Base-by-base conservation (phyloP, 208 protist species). In the Crithidia sp. region DNA sequence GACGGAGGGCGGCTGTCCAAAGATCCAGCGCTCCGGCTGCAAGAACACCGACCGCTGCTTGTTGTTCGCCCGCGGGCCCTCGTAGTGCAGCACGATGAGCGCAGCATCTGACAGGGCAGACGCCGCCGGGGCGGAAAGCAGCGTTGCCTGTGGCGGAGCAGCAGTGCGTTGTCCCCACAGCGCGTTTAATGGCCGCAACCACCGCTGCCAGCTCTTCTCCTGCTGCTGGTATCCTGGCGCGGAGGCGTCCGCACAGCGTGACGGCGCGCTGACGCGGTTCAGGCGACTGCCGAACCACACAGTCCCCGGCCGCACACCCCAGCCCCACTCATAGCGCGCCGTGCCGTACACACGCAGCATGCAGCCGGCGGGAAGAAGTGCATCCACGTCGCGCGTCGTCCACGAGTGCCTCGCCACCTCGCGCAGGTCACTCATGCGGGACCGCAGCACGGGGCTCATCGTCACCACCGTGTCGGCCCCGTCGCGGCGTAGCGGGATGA, bases 1-100 rank as follows among this genome's bases (percentile, higher is more conserved):
- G 12, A 81, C 80, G 4, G 82, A 83, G 1, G 92, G 92, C 44
- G 80, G 72, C 13, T 13, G 66, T 8, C 92, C 92, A 67, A 92
- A 96, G 50, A 94, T 91, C 50, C 76, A 81, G 3, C 56, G 55
- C 74, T 96, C 92, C 10, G 89, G 89, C 49, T 95, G 83, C 49
- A 93, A 67, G 37, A 93, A 57, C n/a, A 92, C 70, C 5, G 89
- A 95, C 5, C 92, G 85, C 71, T 86, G 66, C 79, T 92, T 92
- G 2, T 82, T 77, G 28, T 71, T 67, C 13, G 84, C 62, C 16
- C 88, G 76, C 7, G 92, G 92, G 0, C 92, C 92, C 64, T 95
- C 92, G 78, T 88, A 96, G 69, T 96, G 92, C 40, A 96, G 77
- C n/a, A 94, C 88, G 0, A 96, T 71, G 6, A 96, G 59, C 10